Percentiles rank a stretch among this genome's conserved stretches.
Conservation (phyloP, 176 grass and related monocot species). For the Lolium perenne region DNA sequence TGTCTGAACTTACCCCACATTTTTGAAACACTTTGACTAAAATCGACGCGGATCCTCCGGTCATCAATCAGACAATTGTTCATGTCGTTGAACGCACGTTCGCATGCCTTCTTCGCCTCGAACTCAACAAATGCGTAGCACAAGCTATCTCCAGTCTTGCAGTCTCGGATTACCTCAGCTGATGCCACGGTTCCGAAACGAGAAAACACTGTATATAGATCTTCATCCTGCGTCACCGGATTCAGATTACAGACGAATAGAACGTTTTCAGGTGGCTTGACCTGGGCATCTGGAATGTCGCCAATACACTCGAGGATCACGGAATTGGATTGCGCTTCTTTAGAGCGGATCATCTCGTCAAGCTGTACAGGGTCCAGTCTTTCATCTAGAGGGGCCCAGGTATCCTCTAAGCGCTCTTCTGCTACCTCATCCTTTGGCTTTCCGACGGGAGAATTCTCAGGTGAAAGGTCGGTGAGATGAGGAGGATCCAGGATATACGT, state of each 20-base stretch:
- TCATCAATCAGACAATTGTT: slow-evolving; percentile 91
- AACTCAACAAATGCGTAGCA: slow-evolving; percentile 95
- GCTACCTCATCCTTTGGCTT: slow-evolving; percentile 81
- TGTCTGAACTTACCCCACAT: slow-evolving; percentile 88
- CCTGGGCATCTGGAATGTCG: slow-evolving; percentile 85
- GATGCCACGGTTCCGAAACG: slow-evolving; percentile 85
- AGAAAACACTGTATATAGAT: slow-evolving; percentile 93
- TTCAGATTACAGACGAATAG: slow-evolving; percentile 95
- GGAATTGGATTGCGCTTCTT: slow-evolving; percentile 87
- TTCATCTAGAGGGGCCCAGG: slow-evolving; percentile 79
- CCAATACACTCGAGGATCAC: slow-evolving; percentile 76
- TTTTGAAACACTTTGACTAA: slow-evolving; percentile 93
- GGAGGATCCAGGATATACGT: slow-evolving; percentile 77
- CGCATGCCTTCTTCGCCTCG: slow-evolving; percentile 74
- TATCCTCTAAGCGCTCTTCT: slow-evolving; percentile 84
- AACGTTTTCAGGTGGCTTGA: slow-evolving; percentile 87
- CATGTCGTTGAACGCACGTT: slow-evolving; percentile 89
- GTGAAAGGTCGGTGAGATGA: slow-evolving; percentile 68
- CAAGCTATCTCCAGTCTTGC: slow-evolving; percentile 86
- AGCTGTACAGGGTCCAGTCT: slow-evolving; percentile 61
- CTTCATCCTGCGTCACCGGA: slow-evolving; percentile 90
- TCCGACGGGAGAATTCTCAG: slow-evolving; percentile 75
- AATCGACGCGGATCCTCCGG: slow-evolving; percentile 92
- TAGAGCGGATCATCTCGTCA: slow-evolving; percentile 69
- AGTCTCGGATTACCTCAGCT: slow-evolving; percentile 76